phyloP scores from a whole-genome alignment of 805 yeast genomes.

The Metschnikowia vanudenii region DNA sequence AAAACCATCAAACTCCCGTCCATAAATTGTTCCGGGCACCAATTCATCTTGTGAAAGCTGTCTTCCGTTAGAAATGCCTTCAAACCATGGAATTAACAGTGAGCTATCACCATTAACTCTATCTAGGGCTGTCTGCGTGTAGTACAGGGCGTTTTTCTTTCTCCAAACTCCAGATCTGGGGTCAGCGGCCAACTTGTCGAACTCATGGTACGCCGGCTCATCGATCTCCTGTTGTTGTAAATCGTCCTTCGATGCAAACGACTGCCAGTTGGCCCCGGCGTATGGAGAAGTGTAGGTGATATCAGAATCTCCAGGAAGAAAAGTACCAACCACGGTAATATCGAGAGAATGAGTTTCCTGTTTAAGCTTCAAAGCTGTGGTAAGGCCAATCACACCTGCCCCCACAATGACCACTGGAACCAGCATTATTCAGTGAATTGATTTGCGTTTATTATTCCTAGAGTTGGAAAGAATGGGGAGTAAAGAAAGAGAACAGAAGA shows the following conservation, averaged over 20 bases:
- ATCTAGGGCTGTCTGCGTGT: slow-evolving; percentile 14
- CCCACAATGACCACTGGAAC: slow-evolving; percentile 18
- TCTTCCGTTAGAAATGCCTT: slow-evolving; percentile 39
- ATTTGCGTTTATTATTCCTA: no score
- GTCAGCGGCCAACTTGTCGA: slow-evolving; percentile 45
- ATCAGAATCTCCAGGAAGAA: slow-evolving; percentile 55
- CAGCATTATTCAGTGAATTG: slow-evolving; percentile 1
- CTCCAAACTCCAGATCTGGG: slow-evolving; percentile 47
- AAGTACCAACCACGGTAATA: slow-evolving; percentile 32
- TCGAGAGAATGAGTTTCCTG: slow-evolving; percentile 15
- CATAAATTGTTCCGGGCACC: slow-evolving; percentile 43
- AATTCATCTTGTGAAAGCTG: slow-evolving; percentile 34
- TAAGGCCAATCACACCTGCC: slow-evolving; percentile 41
- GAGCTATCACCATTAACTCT: slow-evolving; percentile 8
- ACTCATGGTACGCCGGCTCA: slow-evolving; percentile 46
- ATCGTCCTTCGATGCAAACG: slow-evolving; percentile 50
- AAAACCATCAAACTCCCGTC: slow-evolving; percentile 51
- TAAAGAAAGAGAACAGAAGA: no score
- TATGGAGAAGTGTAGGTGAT: slow-evolving; percentile 61
- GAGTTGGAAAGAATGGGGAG: no score
- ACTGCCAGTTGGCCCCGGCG: slow-evolving; percentile 74
- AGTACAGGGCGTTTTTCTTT: slow-evolving; percentile 15
- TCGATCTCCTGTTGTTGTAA: slow-evolving; percentile 34
- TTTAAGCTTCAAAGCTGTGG: slow-evolving; percentile 34
- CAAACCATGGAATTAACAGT: slow-evolving; percentile 46